phyloP scores from a whole-genome alignment of 208 protist genomes.

The Leishmania martiniquensis region DNA sequence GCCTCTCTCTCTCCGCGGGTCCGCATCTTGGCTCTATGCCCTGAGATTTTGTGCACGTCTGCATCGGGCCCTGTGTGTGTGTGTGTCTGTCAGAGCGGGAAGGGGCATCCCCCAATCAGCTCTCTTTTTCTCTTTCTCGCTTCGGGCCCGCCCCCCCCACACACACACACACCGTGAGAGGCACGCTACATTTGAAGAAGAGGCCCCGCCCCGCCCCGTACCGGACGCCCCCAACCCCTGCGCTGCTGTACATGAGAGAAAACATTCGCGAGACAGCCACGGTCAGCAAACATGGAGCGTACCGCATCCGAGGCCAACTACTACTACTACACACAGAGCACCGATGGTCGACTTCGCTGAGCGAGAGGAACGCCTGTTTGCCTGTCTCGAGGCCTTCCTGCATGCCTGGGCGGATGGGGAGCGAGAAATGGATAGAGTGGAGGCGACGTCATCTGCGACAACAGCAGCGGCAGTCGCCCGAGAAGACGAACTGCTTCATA shows the following conservation, averaged over 20 bases:
- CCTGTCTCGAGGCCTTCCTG: conserved; percentile 17
- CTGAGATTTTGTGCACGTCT: not conserved
- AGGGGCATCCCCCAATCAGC: not conserved
- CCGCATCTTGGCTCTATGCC: not conserved
- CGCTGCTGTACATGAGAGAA: not conserved
- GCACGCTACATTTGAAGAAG: too few species aligned
- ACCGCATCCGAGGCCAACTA: not conserved
- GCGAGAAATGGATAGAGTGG: not conserved
- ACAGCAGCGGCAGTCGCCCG: not conserved
- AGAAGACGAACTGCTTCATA: not conserved
- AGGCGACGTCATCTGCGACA: not conserved
- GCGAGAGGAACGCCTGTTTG: conserved; percentile 8
- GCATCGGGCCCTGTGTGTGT: not conserved
- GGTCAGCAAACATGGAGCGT: not conserved
- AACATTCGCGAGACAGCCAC: not conserved
- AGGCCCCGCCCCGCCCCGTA: not conserved
- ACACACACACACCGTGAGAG: not conserved
- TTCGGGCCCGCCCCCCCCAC: not conserved
- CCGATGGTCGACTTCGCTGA: not conserved
- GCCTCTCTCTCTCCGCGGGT: conserved; percentile 4
- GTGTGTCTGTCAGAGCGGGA: not conserved
- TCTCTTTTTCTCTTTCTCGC: not conserved
- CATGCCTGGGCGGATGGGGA: conserved; percentile 20
- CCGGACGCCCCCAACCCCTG: not conserved
- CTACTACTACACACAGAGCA: not conserved